A percentile compares a stretch with the other conserved stretches of the same genome.
These are phyloP conservation scores for Pestalotiopsis sp. DNA, from an alignment of 2,329 filamentous ascomycete genomes.

Conservation along the genomic window DNA sequence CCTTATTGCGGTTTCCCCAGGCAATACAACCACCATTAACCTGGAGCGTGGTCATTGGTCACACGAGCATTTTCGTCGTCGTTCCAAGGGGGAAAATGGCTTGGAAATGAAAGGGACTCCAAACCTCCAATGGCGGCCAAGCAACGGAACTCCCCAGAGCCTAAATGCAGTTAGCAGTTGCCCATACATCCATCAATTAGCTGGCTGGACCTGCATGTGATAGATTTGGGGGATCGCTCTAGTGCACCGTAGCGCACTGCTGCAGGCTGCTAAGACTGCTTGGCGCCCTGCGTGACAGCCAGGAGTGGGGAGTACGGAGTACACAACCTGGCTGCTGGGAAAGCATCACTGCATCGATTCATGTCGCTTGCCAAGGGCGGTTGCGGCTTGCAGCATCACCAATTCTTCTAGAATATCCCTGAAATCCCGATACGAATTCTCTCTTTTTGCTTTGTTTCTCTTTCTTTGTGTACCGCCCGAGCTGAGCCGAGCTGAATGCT, in stretches of 20 bases:
- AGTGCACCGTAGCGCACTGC: not conserved
- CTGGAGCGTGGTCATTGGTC: not conserved
- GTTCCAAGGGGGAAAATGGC: not conserved
- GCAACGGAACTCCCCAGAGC: not conserved
- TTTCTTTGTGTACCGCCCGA: not conserved
- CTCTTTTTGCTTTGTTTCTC: not conserved
- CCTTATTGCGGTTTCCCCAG: not conserved
- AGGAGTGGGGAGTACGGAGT: not conserved
- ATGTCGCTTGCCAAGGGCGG: too few relatives aligned
- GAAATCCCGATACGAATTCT: not conserved
- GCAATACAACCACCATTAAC: not conserved
- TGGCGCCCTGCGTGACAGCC: not conserved
- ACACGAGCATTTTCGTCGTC: slow-evolving; percentile 5
- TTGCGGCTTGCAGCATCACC: not conserved
- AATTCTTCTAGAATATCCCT: not conserved
- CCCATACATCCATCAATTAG: not conserved
- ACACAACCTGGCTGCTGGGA: not conserved
- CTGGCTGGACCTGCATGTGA: slow-evolving; percentile 4
- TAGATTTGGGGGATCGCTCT: not conserved
- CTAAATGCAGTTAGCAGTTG: not conserved
- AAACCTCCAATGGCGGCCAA: not conserved
- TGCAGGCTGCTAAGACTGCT: not conserved
- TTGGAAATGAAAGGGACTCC: not conserved
- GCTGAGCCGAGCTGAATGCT: not conserved
- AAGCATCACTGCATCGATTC: not conserved